Base-by-base conservation (phyloP, 306 rosid genomes). In the Prunus mira region DNA sequence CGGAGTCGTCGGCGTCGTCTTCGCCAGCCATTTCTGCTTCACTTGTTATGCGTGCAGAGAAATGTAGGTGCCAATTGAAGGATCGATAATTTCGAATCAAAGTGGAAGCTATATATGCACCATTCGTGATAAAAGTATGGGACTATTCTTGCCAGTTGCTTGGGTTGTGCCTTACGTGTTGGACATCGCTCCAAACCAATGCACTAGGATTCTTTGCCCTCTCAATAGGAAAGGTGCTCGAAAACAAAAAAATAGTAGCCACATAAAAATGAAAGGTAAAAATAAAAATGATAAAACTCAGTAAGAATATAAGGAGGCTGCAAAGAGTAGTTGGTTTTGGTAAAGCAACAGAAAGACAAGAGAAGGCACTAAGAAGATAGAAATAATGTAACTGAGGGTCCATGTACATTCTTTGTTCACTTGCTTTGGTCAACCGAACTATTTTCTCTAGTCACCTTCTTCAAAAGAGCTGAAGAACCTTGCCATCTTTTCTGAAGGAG, bases 401-500 rank as follows among this genome's bases (percentile, higher is more conserved):
- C 27, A 5, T 12, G 3, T 10, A 38, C 14, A 11, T 49, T n/a
- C 32, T 20, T 54, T 79, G 78, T 67, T 71, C 71, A 6, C 43
- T 38, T 38, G 43, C 43, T 6, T 1, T 38, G 43, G 43, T 38
- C 43, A 38, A 6, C 9, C 1, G 79, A 20, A 43, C 25, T 62
- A 45, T 47, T 15, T 28, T 61, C 49, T 75, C 12, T 0, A 20
- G 71, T 12, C 46, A 24, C 61, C 28, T 15, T 56, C 80, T 71
- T 83, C 85, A 45, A 2, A 38, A 47, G 71, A 45, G 51, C 45
- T 32, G 72, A 91, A 87, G 76, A 80, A 84, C 68, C 54, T 80
- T 9, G 87, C 90, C 71, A 89, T 38, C 47, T 78, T 84, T 78
- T 83, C 86, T 15, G 93, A 89, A 12, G 84, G 76, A 50, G 92